Evolutionary conservation across 805 yeast species (phyloP), one percentile per base, ranked within the genome.

Genomic region (Candida pseudoglaebosa): DNA sequence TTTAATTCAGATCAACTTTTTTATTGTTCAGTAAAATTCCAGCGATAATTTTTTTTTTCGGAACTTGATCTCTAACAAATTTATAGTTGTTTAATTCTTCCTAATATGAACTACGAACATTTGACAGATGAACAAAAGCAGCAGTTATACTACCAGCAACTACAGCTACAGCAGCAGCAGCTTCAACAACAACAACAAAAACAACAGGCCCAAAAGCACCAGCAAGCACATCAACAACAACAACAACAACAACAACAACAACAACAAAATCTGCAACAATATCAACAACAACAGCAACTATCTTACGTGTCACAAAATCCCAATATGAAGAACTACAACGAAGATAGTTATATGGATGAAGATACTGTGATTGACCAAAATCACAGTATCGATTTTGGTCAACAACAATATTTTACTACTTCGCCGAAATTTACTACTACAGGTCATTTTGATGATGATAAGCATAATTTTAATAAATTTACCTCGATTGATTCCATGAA

Each of bases 341-440:
- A 59, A 16, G 65, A 54, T 38, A 56, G 65, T 44, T 66, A 52
- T 44, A 67, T 67, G 73, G 72, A 67, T 16, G 70, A 66, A 34
- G 73, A 65, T 44, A 50, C 58, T n/a, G 42, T 49, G 39, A 36
- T 52, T 39, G 50, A 47, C 20, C 39, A 37, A 2, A 42, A 47
- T 12, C 44, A 43, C 5, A 26, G 34, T 38, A 41, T 37, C 42
- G 37, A 42, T 28, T 12, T 35, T 36, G 21, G 43, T 37, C 28
- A 41, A 44, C 52, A 10, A 40, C 47, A 13, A 45, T 46, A 35
- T 37, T 43, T 10, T 38, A 47, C 34, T 49, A 49, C 30, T 39
- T 52, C 33, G 19, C 49, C 37, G 18, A 46, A 19, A 45, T 56
- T 38, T 28, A 41, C 31, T 36, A 22, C 36, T 32, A 39, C 16